A percentile compares a stretch with the other conserved stretches of the same genome.
phyloP scores from a whole-genome alignment of 139 green algal species.

The Micromonas commoda region DNA sequence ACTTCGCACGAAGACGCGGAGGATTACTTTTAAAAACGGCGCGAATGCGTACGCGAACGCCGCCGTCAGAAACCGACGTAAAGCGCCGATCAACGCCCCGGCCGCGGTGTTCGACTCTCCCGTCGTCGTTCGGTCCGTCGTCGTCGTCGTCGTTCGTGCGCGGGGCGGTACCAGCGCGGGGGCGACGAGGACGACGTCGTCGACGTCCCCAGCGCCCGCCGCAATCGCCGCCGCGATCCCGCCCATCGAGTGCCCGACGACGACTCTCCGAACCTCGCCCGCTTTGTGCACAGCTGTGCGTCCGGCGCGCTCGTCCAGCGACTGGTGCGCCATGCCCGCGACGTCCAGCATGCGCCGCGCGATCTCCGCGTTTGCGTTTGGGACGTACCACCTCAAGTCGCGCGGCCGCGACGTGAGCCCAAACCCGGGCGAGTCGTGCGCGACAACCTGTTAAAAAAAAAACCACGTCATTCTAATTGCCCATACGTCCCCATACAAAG shows the following conservation, averaged over 20 bases:
- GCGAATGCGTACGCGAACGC: not conserved
- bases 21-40: slow-evolving; percentile 45
- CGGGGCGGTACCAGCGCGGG: slow-evolving; percentile 70
- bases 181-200: slow-evolving; percentile 63
- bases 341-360: slow-evolving; percentile 61
- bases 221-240: slow-evolving; percentile 45
- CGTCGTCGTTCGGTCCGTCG: not conserved
- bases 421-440: slow-evolving; percentile 80
- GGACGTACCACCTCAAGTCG: slow-evolving; percentile 51
- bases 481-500: no score
- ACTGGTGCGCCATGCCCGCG: slow-evolving; percentile 39
- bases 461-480: no score
- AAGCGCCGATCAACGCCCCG: not conserved
- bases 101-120: not conserved
- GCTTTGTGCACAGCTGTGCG: no score
- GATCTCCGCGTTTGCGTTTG: slow-evolving; percentile 34
- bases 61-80: no score
- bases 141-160: not conserved
- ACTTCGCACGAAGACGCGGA: slow-evolving; percentile 53
- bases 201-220: slow-evolving; percentile 44
- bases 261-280: no score
- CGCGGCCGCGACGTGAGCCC: slow-evolving; percentile 56
- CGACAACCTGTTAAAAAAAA: no score
- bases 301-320: not conserved
- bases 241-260: slow-evolving; percentile 73